phyloP scores from a whole-genome alignment of 768 basidiomycete genomes.

The Rhodotorula toruloides region DNA sequence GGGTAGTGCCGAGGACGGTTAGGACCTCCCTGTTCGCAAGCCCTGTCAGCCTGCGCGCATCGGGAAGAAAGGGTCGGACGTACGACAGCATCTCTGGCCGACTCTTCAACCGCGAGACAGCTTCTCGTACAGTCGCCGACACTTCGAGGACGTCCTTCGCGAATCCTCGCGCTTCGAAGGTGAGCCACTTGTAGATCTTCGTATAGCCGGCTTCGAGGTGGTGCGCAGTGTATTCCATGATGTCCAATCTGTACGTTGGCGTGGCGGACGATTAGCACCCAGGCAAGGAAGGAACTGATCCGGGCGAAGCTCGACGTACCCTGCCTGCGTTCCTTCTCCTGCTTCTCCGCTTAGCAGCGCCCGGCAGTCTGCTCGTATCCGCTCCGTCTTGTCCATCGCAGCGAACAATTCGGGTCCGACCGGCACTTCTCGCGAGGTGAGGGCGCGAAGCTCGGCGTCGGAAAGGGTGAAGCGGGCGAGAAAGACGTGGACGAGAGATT shows the following conservation, averaged over 20 bases:
- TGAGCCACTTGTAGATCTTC: constrained; percentile 79
- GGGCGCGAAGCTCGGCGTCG: constrained; percentile 63
- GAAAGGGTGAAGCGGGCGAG: constrained; percentile 77
- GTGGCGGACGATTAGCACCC: background rate
- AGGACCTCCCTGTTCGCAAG: constrained; percentile 61
- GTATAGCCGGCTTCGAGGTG: constrained; percentile 84
- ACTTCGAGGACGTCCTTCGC: constrained; percentile 58
- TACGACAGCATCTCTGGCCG: constrained; percentile 74
- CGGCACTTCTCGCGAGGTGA: constrained; percentile 72
- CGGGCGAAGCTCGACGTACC: constrained; percentile 38
- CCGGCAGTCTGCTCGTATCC: constrained; percentile 75
- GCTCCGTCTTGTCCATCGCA: constrained; percentile 79
- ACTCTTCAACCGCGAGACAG: constrained; percentile 65
- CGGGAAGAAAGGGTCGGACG: constrained; percentile 22
- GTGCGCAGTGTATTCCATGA: constrained; percentile 73
- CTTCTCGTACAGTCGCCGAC: constrained; percentile 60
- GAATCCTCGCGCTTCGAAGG: constrained; percentile 77
- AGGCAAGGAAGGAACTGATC: background rate
- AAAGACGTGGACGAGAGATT: constrained; percentile 63
- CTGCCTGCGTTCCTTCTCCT: constrained; percentile 46
- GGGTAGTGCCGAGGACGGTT: constrained; percentile 67
- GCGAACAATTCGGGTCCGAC: constrained; percentile 70
- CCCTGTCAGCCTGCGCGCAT: constrained; percentile 39
- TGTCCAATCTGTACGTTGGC: constrained; percentile 61
- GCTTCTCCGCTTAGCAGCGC: constrained; percentile 70